Percentiles rank a stretch among this genome's conserved stretches.
Conservation (phyloP, 306 rosid species). For the Vicia sativa region DNA sequence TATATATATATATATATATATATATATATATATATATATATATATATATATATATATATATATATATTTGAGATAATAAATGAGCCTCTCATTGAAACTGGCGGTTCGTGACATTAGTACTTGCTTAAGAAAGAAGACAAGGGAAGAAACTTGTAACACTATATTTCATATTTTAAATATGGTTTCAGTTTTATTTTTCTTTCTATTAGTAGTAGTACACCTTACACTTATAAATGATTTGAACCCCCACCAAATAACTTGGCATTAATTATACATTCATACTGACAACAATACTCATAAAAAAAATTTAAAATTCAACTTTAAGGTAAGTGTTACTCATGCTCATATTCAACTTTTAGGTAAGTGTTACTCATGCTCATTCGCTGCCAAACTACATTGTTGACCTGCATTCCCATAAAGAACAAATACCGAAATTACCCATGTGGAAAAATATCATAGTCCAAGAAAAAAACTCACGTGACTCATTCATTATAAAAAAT, state of each 20-base stretch:
- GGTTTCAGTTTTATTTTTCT: neutral
- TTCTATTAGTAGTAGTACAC: neutral
- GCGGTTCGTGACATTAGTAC: neutral
- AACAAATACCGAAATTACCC: conserved; percentile 15
- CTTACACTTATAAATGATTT: conserved; percentile 10
- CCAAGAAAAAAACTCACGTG: neutral
- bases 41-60: no score
- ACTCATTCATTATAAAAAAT: neutral
- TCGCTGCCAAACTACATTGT: conserved; percentile 26
- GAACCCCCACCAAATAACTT: conserved; percentile 4
- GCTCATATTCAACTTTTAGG: conserved; percentile 26
- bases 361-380: neutral
- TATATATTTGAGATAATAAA: no score
- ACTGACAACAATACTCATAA: neutral
- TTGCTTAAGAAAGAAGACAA: neutral
- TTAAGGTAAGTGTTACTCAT: conserved; percentile 13
- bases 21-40: no score
- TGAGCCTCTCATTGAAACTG: no score
- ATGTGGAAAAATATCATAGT: neutral
- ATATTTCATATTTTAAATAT: conserved; percentile 1
- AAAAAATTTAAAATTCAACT: conserved; percentile 29
- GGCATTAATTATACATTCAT: neutral
- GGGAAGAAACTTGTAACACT: neutral
- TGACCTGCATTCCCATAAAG: conserved; percentile 16
- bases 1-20: no score